Percentiles rank a stretch among this genome's conserved stretches.
phyloP scores from a whole-genome alignment of 352 stramenopile species.

The Peronosclerospora sorghi region DNA sequence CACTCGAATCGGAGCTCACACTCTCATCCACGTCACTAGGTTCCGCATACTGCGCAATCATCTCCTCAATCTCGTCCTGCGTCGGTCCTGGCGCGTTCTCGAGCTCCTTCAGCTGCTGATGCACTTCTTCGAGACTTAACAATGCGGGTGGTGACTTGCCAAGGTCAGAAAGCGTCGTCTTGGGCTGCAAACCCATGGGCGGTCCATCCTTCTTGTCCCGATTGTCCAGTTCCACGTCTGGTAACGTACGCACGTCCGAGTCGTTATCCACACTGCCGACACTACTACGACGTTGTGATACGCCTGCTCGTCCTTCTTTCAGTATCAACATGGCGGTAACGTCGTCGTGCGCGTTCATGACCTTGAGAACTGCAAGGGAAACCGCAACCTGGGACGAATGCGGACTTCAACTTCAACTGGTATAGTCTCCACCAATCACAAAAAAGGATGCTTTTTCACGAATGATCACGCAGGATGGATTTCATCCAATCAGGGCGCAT shows the following conservation, averaged over 20 bases:
- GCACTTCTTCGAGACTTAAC: slow-evolving; percentile 38
- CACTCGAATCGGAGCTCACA: slow-evolving; percentile 3
- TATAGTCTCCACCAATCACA: not conserved
- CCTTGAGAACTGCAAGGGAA: slow-evolving; percentile 4
- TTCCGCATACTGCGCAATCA: slow-evolving; percentile 45
- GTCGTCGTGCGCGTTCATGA: slow-evolving; percentile 18
- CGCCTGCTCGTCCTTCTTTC: too few relatives aligned
- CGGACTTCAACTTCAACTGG: slow-evolving; percentile 6
- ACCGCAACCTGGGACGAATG: not conserved
- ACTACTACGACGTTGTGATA: slow-evolving; percentile 23
- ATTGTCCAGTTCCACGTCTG: slow-evolving; percentile 12
- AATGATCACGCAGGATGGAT: not conserved
- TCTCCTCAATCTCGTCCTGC: slow-evolving; percentile 47
- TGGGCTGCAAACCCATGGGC: slow-evolving; percentile 4
- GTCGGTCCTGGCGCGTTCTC: slow-evolving; percentile 31
- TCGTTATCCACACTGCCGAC: slow-evolving; percentile 11
- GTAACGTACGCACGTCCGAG: slow-evolving; percentile 7
- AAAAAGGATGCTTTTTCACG: not conserved
- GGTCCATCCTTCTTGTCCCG: slow-evolving; percentile 4
- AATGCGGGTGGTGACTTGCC: slow-evolving; percentile 2
- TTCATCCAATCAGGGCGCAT: slow-evolving; percentile 2
- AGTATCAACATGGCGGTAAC: slow-evolving; percentile 34
- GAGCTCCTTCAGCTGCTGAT: slow-evolving; percentile 33
- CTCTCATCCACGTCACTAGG: slow-evolving; percentile 7
- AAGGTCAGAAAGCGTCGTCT: not conserved